Conservation (phyloP, 2,329 filamentous ascomycete species). For the Colletotrichum magnum region DNA sequence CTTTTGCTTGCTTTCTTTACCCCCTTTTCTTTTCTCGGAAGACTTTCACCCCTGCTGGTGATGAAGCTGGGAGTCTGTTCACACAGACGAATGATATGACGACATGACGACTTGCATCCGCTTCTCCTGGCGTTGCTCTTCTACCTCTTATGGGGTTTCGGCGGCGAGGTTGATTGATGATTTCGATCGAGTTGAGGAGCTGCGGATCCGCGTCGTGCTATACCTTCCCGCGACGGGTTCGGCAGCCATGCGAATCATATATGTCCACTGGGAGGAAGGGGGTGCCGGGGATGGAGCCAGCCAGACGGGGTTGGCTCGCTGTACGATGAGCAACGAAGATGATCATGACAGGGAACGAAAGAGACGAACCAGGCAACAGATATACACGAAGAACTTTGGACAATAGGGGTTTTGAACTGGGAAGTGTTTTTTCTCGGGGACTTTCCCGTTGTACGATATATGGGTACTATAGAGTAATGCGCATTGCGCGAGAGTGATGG, state of each 20-base stretch:
- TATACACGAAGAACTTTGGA: background rate
- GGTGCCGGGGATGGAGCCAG: no score
- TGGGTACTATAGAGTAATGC: constrained; percentile 7
- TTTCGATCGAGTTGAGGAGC: no score
- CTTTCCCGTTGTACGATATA: no score
- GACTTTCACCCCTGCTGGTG: background rate
- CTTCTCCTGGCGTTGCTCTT: background rate
- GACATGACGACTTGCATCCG: constrained; percentile 2
- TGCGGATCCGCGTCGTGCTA: no score
- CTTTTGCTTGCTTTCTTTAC: background rate
- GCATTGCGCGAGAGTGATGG: background rate
- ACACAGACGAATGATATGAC: constrained; percentile 2
- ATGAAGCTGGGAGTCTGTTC: constrained; percentile 1
- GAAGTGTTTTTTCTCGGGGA: background rate
- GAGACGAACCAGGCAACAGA: constrained; percentile 10
- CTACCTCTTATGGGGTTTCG: background rate
- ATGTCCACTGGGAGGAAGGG: no score
- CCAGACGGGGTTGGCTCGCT: background rate
- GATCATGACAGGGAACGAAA: constrained; percentile 5
- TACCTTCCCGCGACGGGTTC: no score
- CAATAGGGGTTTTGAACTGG: background rate
- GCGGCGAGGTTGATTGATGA: no score
- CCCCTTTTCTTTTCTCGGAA: background rate
- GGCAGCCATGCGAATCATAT: no score
- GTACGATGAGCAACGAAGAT: constrained; percentile 6